Percentiles rank a stretch among this genome's conserved stretches.
Evolutionary conservation across 1,139 yeast genomes (phyloP).

Genomic region (Zygoascus meyerae): DNA sequence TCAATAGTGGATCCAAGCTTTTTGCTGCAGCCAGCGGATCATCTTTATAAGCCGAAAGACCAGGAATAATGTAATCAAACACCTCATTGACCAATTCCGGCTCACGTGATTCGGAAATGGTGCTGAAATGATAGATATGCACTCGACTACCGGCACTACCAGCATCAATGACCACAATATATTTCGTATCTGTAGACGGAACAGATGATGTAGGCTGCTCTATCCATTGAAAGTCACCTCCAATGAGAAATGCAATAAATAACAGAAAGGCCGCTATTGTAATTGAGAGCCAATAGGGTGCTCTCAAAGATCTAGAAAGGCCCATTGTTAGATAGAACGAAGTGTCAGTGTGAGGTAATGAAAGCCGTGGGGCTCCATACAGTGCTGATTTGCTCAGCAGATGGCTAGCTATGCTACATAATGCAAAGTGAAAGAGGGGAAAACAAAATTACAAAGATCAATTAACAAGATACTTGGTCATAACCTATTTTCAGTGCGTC

Average conservation of each 20-base stretch:
- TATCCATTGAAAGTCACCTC: constrained; percentile 1
- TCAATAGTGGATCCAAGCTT: constrained; percentile 71
- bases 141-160: constrained; percentile 95
- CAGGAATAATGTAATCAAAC: constrained; percentile 82
- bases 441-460: too few relatives aligned
- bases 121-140: constrained; percentile 76
- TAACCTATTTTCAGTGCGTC: too few relatives aligned
- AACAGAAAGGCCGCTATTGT: background rate
- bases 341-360: too few relatives aligned
- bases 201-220: background rate
- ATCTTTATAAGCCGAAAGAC: constrained; percentile 75
- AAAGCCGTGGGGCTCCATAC: too few relatives aligned
- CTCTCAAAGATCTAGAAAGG: too few relatives aligned
- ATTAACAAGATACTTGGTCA: too few relatives aligned
- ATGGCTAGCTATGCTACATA: too few relatives aligned
- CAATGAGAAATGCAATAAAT: background rate
- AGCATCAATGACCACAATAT: constrained; percentile 63
- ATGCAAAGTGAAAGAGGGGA: too few relatives aligned
- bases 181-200: background rate
- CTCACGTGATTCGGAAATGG: constrained; percentile 54
- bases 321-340: too few relatives aligned
- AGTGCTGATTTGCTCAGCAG: too few relatives aligned
- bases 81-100: constrained; percentile 66
- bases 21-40: constrained; percentile 75
- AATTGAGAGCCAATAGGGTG: too few relatives aligned